Percentiles rank a stretch among this genome's conserved stretches.
phyloP scores from a whole-genome alignment of 768 basidiomycete genomes.

The Psilocybe cyanescens region DNA sequence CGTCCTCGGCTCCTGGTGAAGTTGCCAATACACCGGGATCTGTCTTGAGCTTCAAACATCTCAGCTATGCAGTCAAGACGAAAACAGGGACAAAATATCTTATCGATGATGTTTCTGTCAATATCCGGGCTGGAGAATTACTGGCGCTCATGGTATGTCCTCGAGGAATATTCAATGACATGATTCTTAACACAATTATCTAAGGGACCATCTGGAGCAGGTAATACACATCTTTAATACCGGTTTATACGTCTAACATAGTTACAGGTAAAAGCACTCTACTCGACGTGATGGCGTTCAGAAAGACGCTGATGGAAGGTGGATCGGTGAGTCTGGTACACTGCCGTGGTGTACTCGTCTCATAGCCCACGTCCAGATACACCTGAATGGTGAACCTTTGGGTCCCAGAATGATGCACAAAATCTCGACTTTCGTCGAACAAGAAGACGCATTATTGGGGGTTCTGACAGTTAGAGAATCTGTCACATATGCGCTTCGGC shows the following conservation, averaged over 20 bases:
- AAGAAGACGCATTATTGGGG: slow-evolving; percentile 62
- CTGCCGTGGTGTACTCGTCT: background rate
- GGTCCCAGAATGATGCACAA: slow-evolving; percentile 34
- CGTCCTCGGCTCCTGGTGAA: slow-evolving; percentile 1
- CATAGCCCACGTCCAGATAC: slow-evolving; percentile 23
- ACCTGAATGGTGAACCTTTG: slow-evolving; percentile 34
- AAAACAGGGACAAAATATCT: slow-evolving; percentile 30
- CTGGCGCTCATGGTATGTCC: slow-evolving; percentile 45
- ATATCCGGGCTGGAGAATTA: slow-evolving; percentile 41
- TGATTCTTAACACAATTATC: background rate
- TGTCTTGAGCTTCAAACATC: slow-evolving; percentile 34
- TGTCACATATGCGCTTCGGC: slow-evolving; percentile 51
- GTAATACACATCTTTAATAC: slow-evolving; percentile 21
- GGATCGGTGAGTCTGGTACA: slow-evolving; percentile 30
- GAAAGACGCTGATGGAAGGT: slow-evolving; percentile 34
- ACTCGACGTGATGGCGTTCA: slow-evolving; percentile 47
- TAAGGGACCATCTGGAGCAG: slow-evolving; percentile 50
- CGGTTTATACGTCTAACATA: background rate
- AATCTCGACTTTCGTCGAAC: slow-evolving; percentile 58
- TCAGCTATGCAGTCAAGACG: slow-evolving; percentile 34
- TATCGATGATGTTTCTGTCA: slow-evolving; percentile 44
- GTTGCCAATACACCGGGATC: slow-evolving; percentile 20
- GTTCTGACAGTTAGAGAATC: slow-evolving; percentile 62
- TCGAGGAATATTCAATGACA: background rate
- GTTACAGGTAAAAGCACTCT: slow-evolving; percentile 47